phyloP scores from a whole-genome alignment of 371 early-diverging fungal species.

The Syncephalastrum contaminatum region DNA sequence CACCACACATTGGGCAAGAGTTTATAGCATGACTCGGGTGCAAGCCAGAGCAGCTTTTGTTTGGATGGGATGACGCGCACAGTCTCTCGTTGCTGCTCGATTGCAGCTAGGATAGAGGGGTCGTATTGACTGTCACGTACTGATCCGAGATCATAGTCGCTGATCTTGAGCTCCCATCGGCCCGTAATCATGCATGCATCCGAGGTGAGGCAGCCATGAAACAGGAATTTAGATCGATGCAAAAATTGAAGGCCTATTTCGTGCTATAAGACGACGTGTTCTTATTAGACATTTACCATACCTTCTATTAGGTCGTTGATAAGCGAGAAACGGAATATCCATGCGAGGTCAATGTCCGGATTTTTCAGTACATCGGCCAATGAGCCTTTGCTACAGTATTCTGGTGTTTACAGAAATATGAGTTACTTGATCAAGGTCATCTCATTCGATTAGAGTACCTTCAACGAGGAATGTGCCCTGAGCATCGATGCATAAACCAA shows the following conservation, averaged over 20 bases:
- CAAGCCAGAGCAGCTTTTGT: conserved; percentile 43
- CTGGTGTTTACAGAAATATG: conserved; percentile 8
- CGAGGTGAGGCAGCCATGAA: conserved; percentile 47
- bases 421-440: not conserved
- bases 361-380: conserved; percentile 46
- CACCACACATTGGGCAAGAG: conserved; percentile 26
- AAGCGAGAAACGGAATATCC: conserved; percentile 53
- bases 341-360: conserved; percentile 47
- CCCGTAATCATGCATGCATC: conserved; percentile 47
- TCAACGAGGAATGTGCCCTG: conserved; percentile 41
- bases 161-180: conserved; percentile 52
- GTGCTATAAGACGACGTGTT: too few relatives aligned
- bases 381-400: conserved; percentile 50
- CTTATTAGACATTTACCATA: not conserved
- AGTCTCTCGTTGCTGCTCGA: not conserved
- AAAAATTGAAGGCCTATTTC: conserved; percentile 42
- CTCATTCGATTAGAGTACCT: conserved; percentile 8
- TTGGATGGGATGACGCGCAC: conserved; percentile 9
- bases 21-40: conserved; percentile 41
- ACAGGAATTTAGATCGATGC: conserved; percentile 47
- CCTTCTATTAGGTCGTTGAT: conserved; percentile 51
- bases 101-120: not conserved
- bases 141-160: conserved; percentile 42
- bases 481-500: conserved; percentile 42
- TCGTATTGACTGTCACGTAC: conserved; percentile 34